A percentile compares a stretch with the other conserved stretches of the same genome.
Evolutionary conservation across 257 asterid species (phyloP).

Genomic region (Cinchona pubescens): DNA sequence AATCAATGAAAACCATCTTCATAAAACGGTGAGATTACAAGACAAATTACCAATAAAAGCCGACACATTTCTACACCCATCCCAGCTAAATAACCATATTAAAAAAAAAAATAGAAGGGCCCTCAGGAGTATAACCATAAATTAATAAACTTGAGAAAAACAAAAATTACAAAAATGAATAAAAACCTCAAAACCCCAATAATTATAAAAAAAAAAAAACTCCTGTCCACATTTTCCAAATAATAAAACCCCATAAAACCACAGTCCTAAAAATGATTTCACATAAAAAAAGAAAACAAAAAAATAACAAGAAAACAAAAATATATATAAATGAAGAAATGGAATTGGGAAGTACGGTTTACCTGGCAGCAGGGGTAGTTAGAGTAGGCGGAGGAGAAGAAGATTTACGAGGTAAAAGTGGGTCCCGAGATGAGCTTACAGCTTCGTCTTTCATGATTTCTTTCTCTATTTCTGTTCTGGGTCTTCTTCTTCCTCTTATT

Average conservation of each 20-base stretch:
- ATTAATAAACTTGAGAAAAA: neutral
- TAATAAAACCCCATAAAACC: constrained; percentile 3
- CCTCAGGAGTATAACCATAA: neutral
- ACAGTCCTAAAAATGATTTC: neutral
- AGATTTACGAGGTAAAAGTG: constrained; percentile 61
- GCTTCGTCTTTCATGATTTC: constrained; percentile 82
- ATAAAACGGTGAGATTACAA: neutral
- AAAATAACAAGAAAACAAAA: neutral
- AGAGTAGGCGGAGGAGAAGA: constrained; percentile 76
- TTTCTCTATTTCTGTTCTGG: neutral
- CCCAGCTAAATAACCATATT: neutral
- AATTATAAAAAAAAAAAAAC: neutral
- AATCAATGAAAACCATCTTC: neutral
- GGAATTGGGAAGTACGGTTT: constrained; percentile 27
- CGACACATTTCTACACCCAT: neutral
- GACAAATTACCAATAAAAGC: neutral
- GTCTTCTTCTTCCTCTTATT: neutral
- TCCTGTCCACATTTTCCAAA: neutral
- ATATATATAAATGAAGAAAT: neutral
- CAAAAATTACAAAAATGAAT: neutral
- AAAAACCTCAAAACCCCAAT: neutral
- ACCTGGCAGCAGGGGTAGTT: constrained; percentile 98
- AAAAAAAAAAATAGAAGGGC: neutral
- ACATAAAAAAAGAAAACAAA: neutral
- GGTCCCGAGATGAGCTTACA: constrained; percentile 84